phyloP scores from a whole-genome alignment of 768 basidiomycete species.

The Lactarius vividus region DNA sequence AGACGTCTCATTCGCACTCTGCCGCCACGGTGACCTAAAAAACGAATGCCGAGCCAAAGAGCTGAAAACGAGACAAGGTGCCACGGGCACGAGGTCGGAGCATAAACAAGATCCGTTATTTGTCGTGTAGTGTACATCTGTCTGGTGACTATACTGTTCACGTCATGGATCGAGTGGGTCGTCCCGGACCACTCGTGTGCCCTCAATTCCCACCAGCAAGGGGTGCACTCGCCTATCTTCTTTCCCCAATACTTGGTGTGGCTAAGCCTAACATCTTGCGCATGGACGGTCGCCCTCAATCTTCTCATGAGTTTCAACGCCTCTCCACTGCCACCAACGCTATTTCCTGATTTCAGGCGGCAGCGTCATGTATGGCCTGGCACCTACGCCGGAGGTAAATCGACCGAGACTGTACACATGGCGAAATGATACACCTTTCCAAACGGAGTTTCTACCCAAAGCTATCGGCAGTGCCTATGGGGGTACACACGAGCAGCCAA shows the following conservation, averaged over 20 bases:
- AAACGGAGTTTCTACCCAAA: not conserved
- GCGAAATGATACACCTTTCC: not conserved
- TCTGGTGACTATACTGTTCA: not conserved
- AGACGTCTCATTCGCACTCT: not conserved
- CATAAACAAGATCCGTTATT: not conserved
- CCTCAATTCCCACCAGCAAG: not conserved
- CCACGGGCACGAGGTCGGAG: not conserved
- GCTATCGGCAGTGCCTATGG: not conserved
- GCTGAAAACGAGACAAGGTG: slow-evolving; percentile 4
- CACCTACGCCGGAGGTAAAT: not conserved
- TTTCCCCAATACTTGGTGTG: not conserved
- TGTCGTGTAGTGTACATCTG: not conserved
- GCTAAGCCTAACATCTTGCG: not conserved
- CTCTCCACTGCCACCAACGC: not conserved
- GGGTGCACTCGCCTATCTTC: not conserved
- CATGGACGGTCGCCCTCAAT: not conserved
- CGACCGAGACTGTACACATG: not conserved
- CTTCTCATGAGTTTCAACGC: not conserved
- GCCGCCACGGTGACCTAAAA: not conserved
- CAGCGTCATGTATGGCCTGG: not conserved
- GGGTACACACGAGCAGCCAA: not conserved
- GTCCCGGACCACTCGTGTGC: not conserved
- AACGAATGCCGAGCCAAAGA: not conserved
- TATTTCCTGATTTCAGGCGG: not conserved
- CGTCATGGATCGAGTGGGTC: not conserved